Conservation (phyloP, 225 moss, liverwort and hornwort species). For the Neckera pumila region DNA sequence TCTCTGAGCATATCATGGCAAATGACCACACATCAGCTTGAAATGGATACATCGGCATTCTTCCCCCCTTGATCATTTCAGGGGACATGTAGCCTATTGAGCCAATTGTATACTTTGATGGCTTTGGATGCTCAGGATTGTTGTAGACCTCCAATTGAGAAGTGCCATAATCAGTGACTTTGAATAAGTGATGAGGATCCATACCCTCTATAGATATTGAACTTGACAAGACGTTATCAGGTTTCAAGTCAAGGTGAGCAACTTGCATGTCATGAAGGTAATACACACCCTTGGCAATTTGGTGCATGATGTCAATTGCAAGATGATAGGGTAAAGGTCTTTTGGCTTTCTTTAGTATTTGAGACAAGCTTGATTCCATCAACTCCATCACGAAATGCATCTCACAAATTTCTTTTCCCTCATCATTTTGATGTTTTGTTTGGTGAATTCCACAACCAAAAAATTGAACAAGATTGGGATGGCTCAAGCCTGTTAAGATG, state of each 20-base stretch:
- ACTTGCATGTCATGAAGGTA: too few relatives aligned
- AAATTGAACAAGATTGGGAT: not conserved
- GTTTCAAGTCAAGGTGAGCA: too few relatives aligned
- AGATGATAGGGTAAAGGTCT: too few relatives aligned
- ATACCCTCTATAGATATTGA: too few relatives aligned
- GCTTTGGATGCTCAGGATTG: not conserved
- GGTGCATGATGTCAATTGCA: too few relatives aligned
- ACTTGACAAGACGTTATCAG: too few relatives aligned
- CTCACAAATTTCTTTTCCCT: not conserved
- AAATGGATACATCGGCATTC: not conserved
- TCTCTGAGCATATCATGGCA: too few relatives aligned
- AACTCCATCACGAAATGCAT: not conserved
- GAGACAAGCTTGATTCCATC: too few relatives aligned
- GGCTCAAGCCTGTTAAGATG: not conserved
- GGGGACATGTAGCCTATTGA: not conserved
- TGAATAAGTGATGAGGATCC: too few relatives aligned
- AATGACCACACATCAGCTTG: not conserved
- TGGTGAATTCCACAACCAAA: not conserved
- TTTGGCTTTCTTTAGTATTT: too few relatives aligned
- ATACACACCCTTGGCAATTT: too few relatives aligned
- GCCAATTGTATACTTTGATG: not conserved
- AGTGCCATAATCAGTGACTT: not conserved
- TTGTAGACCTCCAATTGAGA: not conserved
- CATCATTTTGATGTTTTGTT: accelerated
- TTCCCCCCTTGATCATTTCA: not conserved